Percentiles rank a stretch among this genome's conserved stretches.
Conservation (phyloP, 345 rosid genomes). For the Aquilaria yunnanensis region DNA sequence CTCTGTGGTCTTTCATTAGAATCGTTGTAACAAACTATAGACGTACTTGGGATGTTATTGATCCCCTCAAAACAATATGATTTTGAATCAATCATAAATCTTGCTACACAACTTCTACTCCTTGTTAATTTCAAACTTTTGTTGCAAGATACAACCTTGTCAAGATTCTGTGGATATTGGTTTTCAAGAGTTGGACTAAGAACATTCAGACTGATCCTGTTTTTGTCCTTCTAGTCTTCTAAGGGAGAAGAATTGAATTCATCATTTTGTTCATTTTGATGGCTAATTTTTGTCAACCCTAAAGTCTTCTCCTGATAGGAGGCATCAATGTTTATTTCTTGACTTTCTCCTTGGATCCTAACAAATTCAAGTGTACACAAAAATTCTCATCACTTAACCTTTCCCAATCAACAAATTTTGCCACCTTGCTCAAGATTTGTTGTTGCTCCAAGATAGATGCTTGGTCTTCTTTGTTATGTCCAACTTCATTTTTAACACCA, state of each 20-base stretch:
- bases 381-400: conserved; percentile 19
- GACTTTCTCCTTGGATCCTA: conserved; percentile 23
- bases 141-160: conserved; percentile 25
- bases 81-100: conserved; percentile 26
- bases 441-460: too few relatives aligned
- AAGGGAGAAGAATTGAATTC: conserved; percentile 20
- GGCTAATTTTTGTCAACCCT: too few relatives aligned
- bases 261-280: neutral
- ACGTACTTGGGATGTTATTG: conserved; percentile 26
- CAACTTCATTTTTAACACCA: too few relatives aligned
- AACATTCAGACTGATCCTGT: conserved; percentile 16
- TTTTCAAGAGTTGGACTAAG: conserved; percentile 34
- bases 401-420: conserved; percentile 23
- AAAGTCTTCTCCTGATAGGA: neutral
- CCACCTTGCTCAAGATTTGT: too few relatives aligned
- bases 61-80: conserved; percentile 23
- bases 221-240: conserved; percentile 15
- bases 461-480: too few relatives aligned
- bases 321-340: conserved; percentile 11
- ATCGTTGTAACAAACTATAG: conserved; percentile 28
- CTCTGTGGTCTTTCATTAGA: conserved; percentile 32
- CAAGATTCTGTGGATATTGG: conserved; percentile 24
- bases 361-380: conserved; percentile 18
- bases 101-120: conserved; percentile 70
- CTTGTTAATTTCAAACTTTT: conserved; percentile 38